Evolutionary conservation across 495 filamentous ascomycete genomes (phyloP), one percentile per base, ranked within the genome.

Genomic region (Glonium stellatum): DNA sequence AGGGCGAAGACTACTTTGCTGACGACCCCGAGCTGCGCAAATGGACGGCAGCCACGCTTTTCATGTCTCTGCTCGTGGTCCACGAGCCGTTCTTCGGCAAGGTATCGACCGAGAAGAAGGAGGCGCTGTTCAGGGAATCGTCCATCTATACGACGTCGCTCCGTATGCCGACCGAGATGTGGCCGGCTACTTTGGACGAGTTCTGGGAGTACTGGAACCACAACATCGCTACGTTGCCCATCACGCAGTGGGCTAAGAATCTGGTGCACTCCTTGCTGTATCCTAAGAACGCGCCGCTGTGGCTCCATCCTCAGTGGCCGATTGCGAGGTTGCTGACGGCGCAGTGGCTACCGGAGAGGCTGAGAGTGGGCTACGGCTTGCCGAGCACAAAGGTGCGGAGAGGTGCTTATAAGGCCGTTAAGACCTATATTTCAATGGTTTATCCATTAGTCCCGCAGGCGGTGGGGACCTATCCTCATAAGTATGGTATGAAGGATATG

Each of bases 151-250:
- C 50, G 3, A 54, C 50, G 4, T 34, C 50, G 50, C 25, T 54
- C 50, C 19, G 50, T 42, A 54, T 34, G 50, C 50, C 12, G 15
- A 54, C 50, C 50, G 25, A 54, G 50, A 54, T 47, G 44, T 47
- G 44, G 44, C 44, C 44, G 5, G 21, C 5, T 18, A 47, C 44
- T 18, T 9, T 47, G 44, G 44, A 47, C 9, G 44, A 47, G n/a
- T 47, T 47, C 3, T 47, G 44, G 44, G 9, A 18, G 21, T 47
- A 47, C 9, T 47, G 44, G 44, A 47, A 47, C 44, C 44, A 47
- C 44, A 47, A 47, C 9, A 47, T 47, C 9, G 9, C 3, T 5
- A 47, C 44, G n/a, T 9, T 47, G n/a, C n/a, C n/a, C n/a, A 22
- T 47, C 9, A 47, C 44, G 3, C 44, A 47, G 5, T 47, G 44